phyloP scores from a whole-genome alignment of 306 rosid genomes.

The Ochetophila trinervis region DNA sequence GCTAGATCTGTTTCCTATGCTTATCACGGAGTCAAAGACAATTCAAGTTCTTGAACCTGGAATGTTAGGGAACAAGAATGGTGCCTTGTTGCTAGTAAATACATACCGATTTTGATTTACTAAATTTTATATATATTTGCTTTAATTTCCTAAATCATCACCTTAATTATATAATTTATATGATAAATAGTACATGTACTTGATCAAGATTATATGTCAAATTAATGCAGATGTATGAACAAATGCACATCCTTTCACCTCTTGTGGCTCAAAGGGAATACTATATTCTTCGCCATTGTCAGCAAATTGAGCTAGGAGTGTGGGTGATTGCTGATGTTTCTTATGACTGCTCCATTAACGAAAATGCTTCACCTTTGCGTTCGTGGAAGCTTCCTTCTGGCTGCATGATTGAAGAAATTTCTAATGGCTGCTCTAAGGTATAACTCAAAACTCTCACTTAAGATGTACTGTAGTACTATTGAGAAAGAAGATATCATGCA shows the following conservation, averaged over 20 bases:
- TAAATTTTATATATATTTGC: neutral
- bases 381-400: constrained; percentile 78
- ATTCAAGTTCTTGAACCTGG: constrained; percentile 49
- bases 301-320: constrained; percentile 36
- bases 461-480: no score
- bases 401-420: constrained; percentile 54
- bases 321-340: constrained; percentile 74
- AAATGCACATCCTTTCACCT: constrained; percentile 72
- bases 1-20: constrained; percentile 54
- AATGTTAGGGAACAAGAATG: constrained; percentile 35
- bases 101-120: neutral
- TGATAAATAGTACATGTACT: no score
- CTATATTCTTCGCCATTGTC: constrained; percentile 56
- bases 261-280: constrained; percentile 49
- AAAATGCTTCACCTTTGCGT: constrained; percentile 1
- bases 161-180: no score
- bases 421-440: constrained; percentile 49
- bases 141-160: neutral
- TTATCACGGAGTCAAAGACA: constrained; percentile 50
- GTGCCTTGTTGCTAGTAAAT: constrained; percentile 53
- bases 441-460: neutral
- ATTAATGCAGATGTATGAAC: constrained; percentile 55
- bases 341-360: constrained; percentile 25
- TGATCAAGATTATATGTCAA: neutral
- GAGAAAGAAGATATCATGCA: no score